Percentiles rank a stretch among this genome's conserved stretches.
Evolutionary conservation across 805 yeast genomes (phyloP).

Genomic region (Lipomyces mesembrius): DNA sequence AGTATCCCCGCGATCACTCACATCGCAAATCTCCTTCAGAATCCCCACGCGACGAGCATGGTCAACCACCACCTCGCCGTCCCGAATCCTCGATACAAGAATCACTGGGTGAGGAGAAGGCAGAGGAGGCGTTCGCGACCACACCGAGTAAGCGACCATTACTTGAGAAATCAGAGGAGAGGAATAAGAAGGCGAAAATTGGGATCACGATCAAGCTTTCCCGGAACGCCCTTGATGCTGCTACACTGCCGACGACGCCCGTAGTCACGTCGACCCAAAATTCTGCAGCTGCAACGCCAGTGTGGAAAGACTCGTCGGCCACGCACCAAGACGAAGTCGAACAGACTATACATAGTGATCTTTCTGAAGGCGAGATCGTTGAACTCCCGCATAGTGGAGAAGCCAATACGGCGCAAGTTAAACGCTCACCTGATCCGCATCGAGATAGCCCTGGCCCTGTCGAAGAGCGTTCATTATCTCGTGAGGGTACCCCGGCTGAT

Average conservation of each 20-base stretch:
- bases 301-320: not conserved
- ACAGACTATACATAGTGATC: slow-evolving; percentile 7
- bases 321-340: not conserved
- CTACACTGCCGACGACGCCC: not conserved
- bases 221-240: not conserved
- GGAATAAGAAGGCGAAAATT: not conserved
- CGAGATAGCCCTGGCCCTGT: not conserved
- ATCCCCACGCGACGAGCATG: slow-evolving; percentile 3
- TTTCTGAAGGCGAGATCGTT: slow-evolving; percentile 39
- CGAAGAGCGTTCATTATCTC: not conserved
- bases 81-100: not conserved
- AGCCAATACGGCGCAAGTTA: not conserved
- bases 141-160: not conserved
- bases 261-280: not conserved
- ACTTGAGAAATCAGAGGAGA: not conserved
- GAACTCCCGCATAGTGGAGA: slow-evolving; percentile 15
- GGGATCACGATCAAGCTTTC: not conserved
- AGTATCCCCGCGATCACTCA: not conserved
- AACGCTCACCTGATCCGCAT: not conserved
- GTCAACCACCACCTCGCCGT: not conserved
- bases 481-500: slow-evolving; percentile 14
- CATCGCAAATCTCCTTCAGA: not conserved
- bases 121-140: not conserved
- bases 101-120: not conserved
- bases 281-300: not conserved